These are phyloP conservation scores for Vitis hybrid DNA, from an alignment of 177 flowering plant genomes.

Conservation along the genomic window DNA sequence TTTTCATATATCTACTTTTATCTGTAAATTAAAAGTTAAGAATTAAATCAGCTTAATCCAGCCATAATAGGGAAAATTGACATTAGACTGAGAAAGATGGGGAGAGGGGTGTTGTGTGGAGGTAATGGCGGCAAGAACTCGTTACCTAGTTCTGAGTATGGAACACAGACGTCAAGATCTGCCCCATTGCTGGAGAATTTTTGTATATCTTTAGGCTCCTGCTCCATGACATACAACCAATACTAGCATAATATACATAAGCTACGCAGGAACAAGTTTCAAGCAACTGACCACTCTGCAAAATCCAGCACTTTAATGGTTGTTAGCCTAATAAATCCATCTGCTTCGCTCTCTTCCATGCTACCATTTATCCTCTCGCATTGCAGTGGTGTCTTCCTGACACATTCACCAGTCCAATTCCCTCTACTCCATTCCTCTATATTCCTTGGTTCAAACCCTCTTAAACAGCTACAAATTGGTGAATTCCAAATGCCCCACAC, in stretches of 20 bases:
- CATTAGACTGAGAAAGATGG: too few species aligned
- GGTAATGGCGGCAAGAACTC: too few species aligned
- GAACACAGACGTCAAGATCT: slow-evolving; percentile 16
- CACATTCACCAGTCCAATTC: neutral
- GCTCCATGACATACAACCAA: slow-evolving; percentile 3
- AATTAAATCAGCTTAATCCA: too few species aligned
- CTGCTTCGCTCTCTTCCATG: neutral
- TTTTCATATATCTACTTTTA: neutral
- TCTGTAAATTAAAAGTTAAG: neutral
- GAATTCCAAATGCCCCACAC: too few species aligned
- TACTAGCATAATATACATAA: slow-evolving; percentile 6
- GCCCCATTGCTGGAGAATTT: slow-evolving; percentile 10
- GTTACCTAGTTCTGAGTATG: slow-evolving; percentile 11
- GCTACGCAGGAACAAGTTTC: slow-evolving; percentile 19
- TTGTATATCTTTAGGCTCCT: slow-evolving; percentile 15
- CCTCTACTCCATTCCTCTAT: too few species aligned
- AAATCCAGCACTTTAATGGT: slow-evolving; percentile 15
- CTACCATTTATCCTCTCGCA: slow-evolving; percentile 15
- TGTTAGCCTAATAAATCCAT: slow-evolving; percentile 9
- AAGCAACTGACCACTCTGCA: slow-evolving; percentile 13
- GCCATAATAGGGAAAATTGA: too few species aligned
- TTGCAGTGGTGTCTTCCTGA: slow-evolving; percentile 8
- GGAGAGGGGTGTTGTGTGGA: too few species aligned
- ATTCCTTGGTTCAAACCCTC: too few species aligned
- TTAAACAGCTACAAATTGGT: too few species aligned